Conservation (phyloP, 768 basidiomycete species). For the Termitomyces sp. region DNA sequence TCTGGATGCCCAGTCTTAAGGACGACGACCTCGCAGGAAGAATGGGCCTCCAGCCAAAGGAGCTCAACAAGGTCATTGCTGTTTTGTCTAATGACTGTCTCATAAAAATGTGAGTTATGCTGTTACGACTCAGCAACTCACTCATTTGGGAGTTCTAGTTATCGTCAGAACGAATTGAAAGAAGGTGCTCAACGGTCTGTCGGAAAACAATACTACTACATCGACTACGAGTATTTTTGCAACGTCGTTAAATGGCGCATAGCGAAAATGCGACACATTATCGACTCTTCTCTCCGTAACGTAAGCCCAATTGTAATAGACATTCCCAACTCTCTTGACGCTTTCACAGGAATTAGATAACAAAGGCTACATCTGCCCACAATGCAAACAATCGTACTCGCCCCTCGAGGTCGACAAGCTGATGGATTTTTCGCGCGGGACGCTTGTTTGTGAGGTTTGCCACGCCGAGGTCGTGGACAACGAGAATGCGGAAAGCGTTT, state of each 20-base stretch:
- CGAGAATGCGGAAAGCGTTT: constrained; percentile 81
- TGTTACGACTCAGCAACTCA: neutral
- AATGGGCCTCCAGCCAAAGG: constrained; percentile 85
- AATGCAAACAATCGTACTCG: constrained; percentile 78
- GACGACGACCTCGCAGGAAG: constrained; percentile 91
- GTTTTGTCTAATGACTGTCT: constrained; percentile 73
- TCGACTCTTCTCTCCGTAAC: constrained; percentile 87
- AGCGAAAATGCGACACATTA: constrained; percentile 84
- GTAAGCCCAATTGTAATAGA: constrained; percentile 35
- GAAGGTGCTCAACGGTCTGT: constrained; percentile 85
- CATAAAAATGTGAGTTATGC: constrained; percentile 59
- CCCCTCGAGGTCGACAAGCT: constrained; percentile 82
- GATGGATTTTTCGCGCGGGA: constrained; percentile 61
- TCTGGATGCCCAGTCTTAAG: constrained; percentile 59
- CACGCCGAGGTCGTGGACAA: constrained; percentile 84
- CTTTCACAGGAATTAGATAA: constrained; percentile 83
- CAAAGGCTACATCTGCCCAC: constrained; percentile 95
- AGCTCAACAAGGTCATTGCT: constrained; percentile 85
- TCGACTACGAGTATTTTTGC: constrained; percentile 92
- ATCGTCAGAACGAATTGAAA: constrained; percentile 88
- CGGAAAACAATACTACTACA: constrained; percentile 91
- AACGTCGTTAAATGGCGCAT: constrained; percentile 98
- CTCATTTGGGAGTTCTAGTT: constrained; percentile 34
- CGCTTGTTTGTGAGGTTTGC: constrained; percentile 86
- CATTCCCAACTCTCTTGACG: neutral